Base-by-base conservation (phyloP, 192 early-diverging fungal genomes). In the Backusella luteola region DNA sequence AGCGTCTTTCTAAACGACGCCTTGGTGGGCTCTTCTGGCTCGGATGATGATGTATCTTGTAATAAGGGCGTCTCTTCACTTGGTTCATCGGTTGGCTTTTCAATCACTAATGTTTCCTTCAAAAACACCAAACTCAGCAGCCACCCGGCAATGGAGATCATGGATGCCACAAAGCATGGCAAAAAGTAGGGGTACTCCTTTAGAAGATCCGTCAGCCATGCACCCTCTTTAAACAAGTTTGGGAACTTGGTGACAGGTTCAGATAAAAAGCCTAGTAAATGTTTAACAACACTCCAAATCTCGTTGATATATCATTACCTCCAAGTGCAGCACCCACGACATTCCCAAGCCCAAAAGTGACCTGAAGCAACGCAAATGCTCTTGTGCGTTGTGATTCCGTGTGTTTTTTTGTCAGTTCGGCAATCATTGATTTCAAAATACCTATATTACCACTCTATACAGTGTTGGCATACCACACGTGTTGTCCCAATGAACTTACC, bases 401-500 rank as follows among this genome's bases (percentile, higher is more conserved):
- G 8, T 86, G 87, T 6, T 87, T 83, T 69, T 93, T 88, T 12
- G 93, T 89, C 34, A 96, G 82, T 80, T 96, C 95, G 8, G 89
- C 91, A 44, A 95, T 75, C 26, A 92, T 85, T 14, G 89, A 44
- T 66, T 93, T 95, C 34, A 90, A 82, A 19, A 94, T 90, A 6
- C 92, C 88, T 15, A 87, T 77, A 75, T 88, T 91, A 0, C 88
- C 93, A 69, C 89, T 90, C 80, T 87, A 32, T 32, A 32, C 32
- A 32, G 32, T 32, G 32, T 32, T 32, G 32, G 32, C 32, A 32
- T 32, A 32, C 3, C 32, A 32, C 32, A 32, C 32, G 2, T 32
- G 32, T 1, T 32, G 1, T 32, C 1, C 32, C 32, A 29, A 29
- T 29, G 1, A 11, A 59, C 63, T 73, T 76, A 73, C 75, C 15